Base-by-base conservation (phyloP, 495 filamentous ascomycete species). In the Hypoxylon trugodes region DNA sequence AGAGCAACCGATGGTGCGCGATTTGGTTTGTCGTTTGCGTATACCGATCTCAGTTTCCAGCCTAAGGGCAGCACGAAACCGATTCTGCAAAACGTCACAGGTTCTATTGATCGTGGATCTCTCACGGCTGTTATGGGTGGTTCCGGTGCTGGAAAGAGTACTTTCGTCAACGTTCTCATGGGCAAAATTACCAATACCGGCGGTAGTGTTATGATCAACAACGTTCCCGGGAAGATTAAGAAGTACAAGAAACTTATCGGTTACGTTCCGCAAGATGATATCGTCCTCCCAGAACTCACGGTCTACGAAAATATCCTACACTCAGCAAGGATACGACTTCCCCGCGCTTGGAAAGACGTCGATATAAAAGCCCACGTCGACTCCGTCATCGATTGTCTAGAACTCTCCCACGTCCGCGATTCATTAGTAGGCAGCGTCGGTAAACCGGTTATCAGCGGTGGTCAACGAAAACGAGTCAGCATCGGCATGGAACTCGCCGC, bases 401-500 rank as follows among this genome's bases (percentile, higher is more conserved):
- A 80, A 33, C 65, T 82, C 1, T 73, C 71, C 13, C 77, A 80
- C 33, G 77, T 81, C 12, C 68, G 74, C 18, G 50, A 80, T 43
- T 79, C 74, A 5, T 43, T 76, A 2, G 79, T 82, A 2, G 79
- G 79, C 25, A 77, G 72, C 46, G 66, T 76, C 1, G 76, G 74
- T 10, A 75, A 74, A 46, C 77, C 79, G 1, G 69, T 79, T 6
- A 79, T 82, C 35, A 80, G 77, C 18, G 81, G 81, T 45, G 81
- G 81, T 4, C 78, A 79, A 49, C 71, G 77, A 19, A 82, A 82
- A 51, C 68, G 82, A 21, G 80, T 82, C 10, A 83, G 79, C 62
- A 84, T 84, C 51, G 79, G 80, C 0, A 79, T 84, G 68, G 86
- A 89, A 68, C 74, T 89, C 3, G 85, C 85, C 1, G 85, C 86